These are phyloP conservation scores for Solanum paucissectum DNA, from an alignment of 257 asterid species.

Conservation along the genomic window DNA sequence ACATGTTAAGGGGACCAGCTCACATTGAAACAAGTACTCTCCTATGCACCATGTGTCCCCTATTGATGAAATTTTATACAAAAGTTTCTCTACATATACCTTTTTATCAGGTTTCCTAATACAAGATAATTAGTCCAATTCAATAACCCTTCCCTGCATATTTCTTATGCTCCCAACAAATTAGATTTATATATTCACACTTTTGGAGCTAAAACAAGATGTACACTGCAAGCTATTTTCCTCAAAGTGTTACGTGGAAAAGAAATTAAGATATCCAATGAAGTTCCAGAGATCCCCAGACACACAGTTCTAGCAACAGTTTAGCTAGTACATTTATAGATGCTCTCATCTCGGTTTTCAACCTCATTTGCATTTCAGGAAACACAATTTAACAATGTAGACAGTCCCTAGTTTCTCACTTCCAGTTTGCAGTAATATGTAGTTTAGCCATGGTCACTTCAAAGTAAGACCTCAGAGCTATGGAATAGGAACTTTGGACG, in stretches of 20 bases:
- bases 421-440: not conserved
- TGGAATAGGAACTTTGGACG: not conserved
- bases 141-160: not conserved
- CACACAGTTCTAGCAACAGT: not conserved
- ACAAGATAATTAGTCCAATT: not conserved
- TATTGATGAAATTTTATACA: not conserved
- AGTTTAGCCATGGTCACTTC: not conserved
- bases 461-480: not conserved
- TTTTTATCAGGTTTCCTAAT: not conserved
- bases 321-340: not conserved
- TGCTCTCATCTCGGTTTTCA: not conserved
- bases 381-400: not conserved
- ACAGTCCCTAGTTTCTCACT: not conserved
- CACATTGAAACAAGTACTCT: not conserved
- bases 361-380: not conserved
- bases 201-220: not conserved
- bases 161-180: not conserved
- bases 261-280: not conserved
- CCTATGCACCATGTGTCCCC: not conserved
- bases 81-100: not conserved
- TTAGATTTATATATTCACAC: not conserved
- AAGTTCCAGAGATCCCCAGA: not conserved
- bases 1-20: not conserved
- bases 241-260: not conserved
- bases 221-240: not conserved